A percentile compares a stretch with the other conserved stretches of the same genome.
Conservation (phyloP, 306 rosid species). For the Abrus precatorius region DNA sequence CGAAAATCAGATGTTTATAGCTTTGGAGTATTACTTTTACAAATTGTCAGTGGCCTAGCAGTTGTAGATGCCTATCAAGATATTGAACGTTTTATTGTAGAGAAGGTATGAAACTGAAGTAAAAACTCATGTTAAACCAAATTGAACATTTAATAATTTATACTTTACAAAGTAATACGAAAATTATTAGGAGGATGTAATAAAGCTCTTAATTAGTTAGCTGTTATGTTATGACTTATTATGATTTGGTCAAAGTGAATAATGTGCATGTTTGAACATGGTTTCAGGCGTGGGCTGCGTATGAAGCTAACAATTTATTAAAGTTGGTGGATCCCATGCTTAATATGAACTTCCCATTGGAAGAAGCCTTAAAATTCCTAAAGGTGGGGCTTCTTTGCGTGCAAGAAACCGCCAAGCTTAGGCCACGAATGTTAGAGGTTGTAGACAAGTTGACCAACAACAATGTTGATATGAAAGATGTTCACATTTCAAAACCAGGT, state of each 20-base stretch:
- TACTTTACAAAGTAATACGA: too few relatives aligned
- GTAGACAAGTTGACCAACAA: slow-evolving; percentile 58
- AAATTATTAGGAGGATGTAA: too few relatives aligned
- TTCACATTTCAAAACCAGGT: slow-evolving; percentile 74
- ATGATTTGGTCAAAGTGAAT: slow-evolving; percentile 21
- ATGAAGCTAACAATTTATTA: slow-evolving; percentile 51
- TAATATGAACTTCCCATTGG: slow-evolving; percentile 45
- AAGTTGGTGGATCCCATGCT: slow-evolving; percentile 72
- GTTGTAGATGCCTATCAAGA: slow-evolving; percentile 70
- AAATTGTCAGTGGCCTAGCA: slow-evolving; percentile 74
- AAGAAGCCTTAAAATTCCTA: slow-evolving; percentile 71
- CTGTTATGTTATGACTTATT: neutral
- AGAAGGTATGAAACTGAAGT: slow-evolving; percentile 67
- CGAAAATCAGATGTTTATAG: slow-evolving; percentile 93
- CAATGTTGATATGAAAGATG: slow-evolving; percentile 46
- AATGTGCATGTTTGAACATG: slow-evolving; percentile 6
- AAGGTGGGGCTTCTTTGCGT: slow-evolving; percentile 87
- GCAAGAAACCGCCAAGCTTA: slow-evolving; percentile 70
- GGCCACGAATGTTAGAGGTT: slow-evolving; percentile 76
- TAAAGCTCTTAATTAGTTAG: too few relatives aligned
- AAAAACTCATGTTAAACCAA: neutral
- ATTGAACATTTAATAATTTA: too few relatives aligned
- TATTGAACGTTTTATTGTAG: slow-evolving; percentile 76
- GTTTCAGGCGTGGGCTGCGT: slow-evolving; percentile 84
- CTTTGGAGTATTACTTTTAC: slow-evolving; percentile 82